phyloP scores from a whole-genome alignment of 306 rosid species.

The Medicago ruthenica region DNA sequence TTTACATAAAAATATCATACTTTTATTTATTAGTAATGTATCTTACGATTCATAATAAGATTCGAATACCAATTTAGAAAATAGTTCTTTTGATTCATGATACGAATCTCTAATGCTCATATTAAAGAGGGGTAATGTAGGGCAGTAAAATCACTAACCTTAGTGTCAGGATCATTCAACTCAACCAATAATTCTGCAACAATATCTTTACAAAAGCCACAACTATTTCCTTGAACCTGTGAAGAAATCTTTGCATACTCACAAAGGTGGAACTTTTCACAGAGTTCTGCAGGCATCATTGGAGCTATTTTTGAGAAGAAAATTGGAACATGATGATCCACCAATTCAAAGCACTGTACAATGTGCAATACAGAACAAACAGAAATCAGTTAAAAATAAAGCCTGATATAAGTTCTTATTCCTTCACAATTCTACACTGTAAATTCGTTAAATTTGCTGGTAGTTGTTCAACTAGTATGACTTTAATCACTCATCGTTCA shows the following conservation, averaged over 20 bases:
- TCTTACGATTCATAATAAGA: not conserved
- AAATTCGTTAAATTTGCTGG: no score
- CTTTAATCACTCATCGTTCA: no score
- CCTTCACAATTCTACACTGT: not conserved
- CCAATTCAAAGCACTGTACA: conserved; percentile 70
- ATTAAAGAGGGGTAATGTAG: conserved; percentile 6
- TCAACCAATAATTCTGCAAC: conserved; percentile 63
- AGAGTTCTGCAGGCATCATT: conserved; percentile 59
- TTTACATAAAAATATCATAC: no score
- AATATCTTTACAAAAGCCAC: conserved; percentile 68
- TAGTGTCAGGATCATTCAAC: conserved; percentile 82
- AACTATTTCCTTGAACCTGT: conserved; percentile 62
- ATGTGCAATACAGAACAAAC: conserved; percentile 31
- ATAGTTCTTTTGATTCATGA: not conserved
- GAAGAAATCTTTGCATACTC: conserved; percentile 51
- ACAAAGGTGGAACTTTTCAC: conserved; percentile 63
- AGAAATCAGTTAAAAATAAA: conserved; percentile 13
- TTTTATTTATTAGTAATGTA: not conserved
- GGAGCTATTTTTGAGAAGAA: conserved; percentile 70
- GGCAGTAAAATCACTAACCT: conserved; percentile 59
- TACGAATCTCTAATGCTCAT: no score
- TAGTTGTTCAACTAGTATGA: no score
- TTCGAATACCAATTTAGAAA: not conserved
- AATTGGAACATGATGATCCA: conserved; percentile 70
- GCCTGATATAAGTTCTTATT: conserved; percentile 8